Evolutionary conservation across 805 yeast species (phyloP), one percentile per base, ranked within the genome.

Genomic region (Metschnikowia henanensis): DNA sequence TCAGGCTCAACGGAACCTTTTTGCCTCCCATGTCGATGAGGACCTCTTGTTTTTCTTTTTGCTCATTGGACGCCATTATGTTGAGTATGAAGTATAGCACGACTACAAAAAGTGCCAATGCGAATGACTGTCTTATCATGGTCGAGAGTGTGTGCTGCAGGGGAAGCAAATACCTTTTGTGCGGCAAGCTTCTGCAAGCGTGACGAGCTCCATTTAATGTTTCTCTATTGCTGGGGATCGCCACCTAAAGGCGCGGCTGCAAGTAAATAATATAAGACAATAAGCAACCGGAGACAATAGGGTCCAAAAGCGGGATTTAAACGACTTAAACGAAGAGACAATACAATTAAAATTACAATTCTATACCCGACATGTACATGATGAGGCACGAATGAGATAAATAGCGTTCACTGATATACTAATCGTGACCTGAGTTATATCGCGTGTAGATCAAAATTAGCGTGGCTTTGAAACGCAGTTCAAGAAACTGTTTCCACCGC

Each of bases 21-120:
- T 57, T 59, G 35, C 72, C 73, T 17, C 68, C 70, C 31, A 71
- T 55, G 37, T 68, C 54, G 26, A 57, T 40, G 29, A 64, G 45
- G 33, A 54, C 56, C 25, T 63, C 59, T 6, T 44, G 33, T 21
- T 43, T 29, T 18, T 47, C 30, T 22, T 39, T 32, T 18, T 40
- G 32, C 19, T 46, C 47, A 37, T 49, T 46, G 15, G 40, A 31
- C 1, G 43, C 43, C 51, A 48, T 48, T 18, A 36, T 41, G 43
- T 41, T 35, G 32, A 48, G 44, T 13, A 47, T 20, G 17, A 45
- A 39, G 35, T 48, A 48, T 21, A 45, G 30, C 13, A 41, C 34
- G 17, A 42, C 15, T 9, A 41, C 31, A 29, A 47, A 41, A 17
- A 41, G 35, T 26, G 43, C 48, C 30, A 43, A 35, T 33, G 48